phyloP scores from a whole-genome alignment of 345 rosid species.

The Iberis pinnata region DNA sequence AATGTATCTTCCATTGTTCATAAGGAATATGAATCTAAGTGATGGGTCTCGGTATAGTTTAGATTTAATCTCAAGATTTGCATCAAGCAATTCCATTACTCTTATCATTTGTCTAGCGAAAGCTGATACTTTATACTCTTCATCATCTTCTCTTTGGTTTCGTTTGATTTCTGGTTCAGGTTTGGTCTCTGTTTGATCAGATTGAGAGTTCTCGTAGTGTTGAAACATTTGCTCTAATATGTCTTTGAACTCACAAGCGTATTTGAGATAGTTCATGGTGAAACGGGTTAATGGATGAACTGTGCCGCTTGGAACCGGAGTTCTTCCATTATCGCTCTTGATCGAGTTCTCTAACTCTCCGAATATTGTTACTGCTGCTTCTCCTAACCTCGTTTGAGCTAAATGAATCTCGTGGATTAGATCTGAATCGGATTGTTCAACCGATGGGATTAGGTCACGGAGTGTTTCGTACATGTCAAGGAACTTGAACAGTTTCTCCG shows the following conservation, averaged over 20 bases:
- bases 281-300: conserved; percentile 82
- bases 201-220: conserved; percentile 26
- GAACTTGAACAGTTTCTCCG: conserved; percentile 75
- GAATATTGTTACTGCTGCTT: conserved; percentile 54
- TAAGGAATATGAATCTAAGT: conserved; percentile 60
- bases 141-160: conserved; percentile 22
- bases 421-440: conserved; percentile 33
- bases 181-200: neutral
- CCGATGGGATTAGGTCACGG: conserved; percentile 37
- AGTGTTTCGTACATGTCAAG: conserved; percentile 72
- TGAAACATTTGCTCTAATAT: conserved; percentile 62
- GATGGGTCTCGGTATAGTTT: conserved; percentile 55
- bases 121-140: conserved; percentile 30
- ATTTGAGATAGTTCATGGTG: conserved; percentile 82
- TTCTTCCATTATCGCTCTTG: conserved; percentile 48
- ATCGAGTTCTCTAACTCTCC: conserved; percentile 74
- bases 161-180: conserved; percentile 23
- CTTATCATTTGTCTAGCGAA: conserved; percentile 37
- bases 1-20: conserved; percentile 88
- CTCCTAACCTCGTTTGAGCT: conserved; percentile 47
- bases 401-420: conserved; percentile 35
- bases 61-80: conserved; percentile 54
- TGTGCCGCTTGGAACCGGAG: conserved; percentile 69
- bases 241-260: conserved; percentile 66
- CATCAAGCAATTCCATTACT: conserved; percentile 66